A percentile compares a stretch with the other conserved stretches of the same genome.
These are phyloP conservation scores for Uronychia setigera DNA, from an alignment of 73 alveolate genomes.

Conservation along the genomic window DNA sequence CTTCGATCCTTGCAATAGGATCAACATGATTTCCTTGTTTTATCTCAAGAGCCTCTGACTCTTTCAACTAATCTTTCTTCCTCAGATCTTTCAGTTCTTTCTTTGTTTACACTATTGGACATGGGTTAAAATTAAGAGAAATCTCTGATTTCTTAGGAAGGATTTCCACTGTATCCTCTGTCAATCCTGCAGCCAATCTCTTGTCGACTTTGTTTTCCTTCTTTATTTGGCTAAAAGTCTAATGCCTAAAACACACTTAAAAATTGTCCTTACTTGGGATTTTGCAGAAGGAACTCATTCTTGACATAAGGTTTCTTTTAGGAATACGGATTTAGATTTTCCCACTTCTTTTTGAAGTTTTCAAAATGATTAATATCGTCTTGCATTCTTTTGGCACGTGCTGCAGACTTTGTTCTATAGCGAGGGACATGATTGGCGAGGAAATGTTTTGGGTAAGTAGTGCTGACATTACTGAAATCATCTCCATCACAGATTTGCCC, in stretches of 20 bases:
- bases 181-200: neutral
- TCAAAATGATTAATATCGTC: conserved; percentile 57
- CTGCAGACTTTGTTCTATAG: conserved; percentile 57
- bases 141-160: neutral
- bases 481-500: conserved; percentile 82
- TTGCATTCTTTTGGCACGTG: conserved; percentile 48
- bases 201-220: neutral
- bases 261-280: neutral
- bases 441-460: conserved; percentile 83
- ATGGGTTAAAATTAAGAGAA: neutral
- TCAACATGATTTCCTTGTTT: too few species aligned
- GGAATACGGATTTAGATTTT: conserved; percentile 61
- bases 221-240: neutral
- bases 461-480: conserved; percentile 66
- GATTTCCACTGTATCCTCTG: neutral
- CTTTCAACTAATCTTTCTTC: too few species aligned
- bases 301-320: neutral
- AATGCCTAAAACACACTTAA: neutral
- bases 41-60: too few species aligned
- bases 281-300: neutral
- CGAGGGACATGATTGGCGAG: conserved; percentile 43
- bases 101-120: neutral
- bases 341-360: conserved; percentile 70
- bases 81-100: neutral
- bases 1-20: too few species aligned